A percentile compares a stretch with the other conserved stretches of the same genome.
These are phyloP conservation scores for Blastobotrys attinorum DNA, from an alignment of 805 yeast species.

Conservation along the genomic window DNA sequence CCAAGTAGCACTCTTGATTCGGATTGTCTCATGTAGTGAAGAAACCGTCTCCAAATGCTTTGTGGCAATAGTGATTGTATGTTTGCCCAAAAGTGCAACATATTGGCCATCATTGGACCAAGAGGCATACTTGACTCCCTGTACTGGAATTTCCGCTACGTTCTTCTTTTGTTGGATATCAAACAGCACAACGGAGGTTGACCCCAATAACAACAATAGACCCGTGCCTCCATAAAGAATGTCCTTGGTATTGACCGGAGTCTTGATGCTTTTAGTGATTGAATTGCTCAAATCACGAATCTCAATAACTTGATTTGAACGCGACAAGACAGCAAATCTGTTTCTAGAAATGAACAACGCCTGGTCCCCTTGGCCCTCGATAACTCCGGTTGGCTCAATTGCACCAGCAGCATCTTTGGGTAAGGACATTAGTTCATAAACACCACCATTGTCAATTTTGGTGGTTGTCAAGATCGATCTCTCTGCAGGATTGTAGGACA, in stretches of 20 bases:
- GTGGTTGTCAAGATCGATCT: conserved; percentile 76
- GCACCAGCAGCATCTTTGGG: conserved; percentile 90
- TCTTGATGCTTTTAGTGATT: conserved; percentile 69
- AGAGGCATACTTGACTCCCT: conserved; percentile 76
- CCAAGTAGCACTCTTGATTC: conserved; percentile 97
- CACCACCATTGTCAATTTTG: conserved; percentile 44
- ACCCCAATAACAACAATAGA: conserved; percentile 64
- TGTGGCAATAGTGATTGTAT: conserved; percentile 81
- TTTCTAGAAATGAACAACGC: conserved; percentile 93
- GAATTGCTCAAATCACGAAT: conserved; percentile 78
- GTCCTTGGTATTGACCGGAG: conserved; percentile 49
- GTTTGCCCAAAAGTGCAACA: conserved; percentile 84
- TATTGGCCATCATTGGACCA: conserved; percentile 88
- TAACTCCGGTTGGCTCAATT: conserved; percentile 77
- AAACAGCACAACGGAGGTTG: conserved; percentile 64
- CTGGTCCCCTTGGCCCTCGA: conserved; percentile 72
- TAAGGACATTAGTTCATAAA: conserved; percentile 64
- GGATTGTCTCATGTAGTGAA: conserved; percentile 89
- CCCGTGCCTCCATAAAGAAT: conserved; percentile 78
- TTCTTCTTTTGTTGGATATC: conserved; percentile 91
- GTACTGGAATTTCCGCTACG: conserved; percentile 57
- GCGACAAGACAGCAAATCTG: conserved; percentile 77
- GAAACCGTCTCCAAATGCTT: conserved; percentile 69
- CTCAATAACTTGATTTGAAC: conserved; percentile 56
- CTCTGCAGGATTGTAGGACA: conserved; percentile 90